Percentiles rank a stretch among this genome's conserved stretches.
phyloP scores from a whole-genome alignment of 2,329 filamentous ascomycete genomes.

The Fonsecaea multimorphosa region DNA sequence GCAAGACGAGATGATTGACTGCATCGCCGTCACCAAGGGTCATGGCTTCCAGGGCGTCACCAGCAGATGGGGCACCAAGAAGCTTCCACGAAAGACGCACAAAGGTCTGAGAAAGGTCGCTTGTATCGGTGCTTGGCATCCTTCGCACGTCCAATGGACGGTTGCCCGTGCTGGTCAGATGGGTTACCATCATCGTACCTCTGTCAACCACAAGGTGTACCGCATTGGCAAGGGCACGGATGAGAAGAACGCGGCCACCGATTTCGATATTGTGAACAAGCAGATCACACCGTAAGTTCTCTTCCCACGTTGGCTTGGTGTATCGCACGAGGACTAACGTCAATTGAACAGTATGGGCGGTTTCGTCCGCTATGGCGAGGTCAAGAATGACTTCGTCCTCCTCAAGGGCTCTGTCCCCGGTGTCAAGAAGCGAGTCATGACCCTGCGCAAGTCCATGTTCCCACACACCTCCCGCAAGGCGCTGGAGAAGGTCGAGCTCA shows the following conservation, averaged over 20 bases:
- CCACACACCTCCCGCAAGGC: slow-evolving; percentile 92
- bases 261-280: slow-evolving; percentile 98
- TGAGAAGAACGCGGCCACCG: slow-evolving; percentile 90
- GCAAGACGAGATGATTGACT: slow-evolving; percentile 99
- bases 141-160: slow-evolving; percentile 99
- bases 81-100: slow-evolving; percentile 99
- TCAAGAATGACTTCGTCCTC: slow-evolving; percentile 99
- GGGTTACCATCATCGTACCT: slow-evolving; percentile 99
- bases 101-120: slow-evolving; percentile 99
- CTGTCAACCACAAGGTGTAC: slow-evolving; percentile 99
- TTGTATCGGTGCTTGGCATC: slow-evolving; percentile 99
- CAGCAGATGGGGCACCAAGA: slow-evolving; percentile 99
- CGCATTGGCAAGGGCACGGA: slow-evolving; percentile 92
- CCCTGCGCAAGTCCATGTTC: slow-evolving; percentile 98
- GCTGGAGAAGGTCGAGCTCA: slow-evolving; percentile 98
- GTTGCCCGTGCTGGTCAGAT: slow-evolving; percentile 99
- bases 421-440: slow-evolving; percentile 99
- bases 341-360: slow-evolving; percentile 77
- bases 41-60: slow-evolving; percentile 99
- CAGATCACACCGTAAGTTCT: slow-evolving; percentile 94
- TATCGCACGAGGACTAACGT: slow-evolving; percentile 44
- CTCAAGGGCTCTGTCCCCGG: slow-evolving; percentile 97
- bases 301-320: slow-evolving; percentile 1
- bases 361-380: slow-evolving; percentile 98
- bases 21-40: slow-evolving; percentile 99